Evolutionary conservation across 129 eudicot species (phyloP), one percentile per base, ranked within the genome.

Genomic region (Apium graveolens): DNA sequence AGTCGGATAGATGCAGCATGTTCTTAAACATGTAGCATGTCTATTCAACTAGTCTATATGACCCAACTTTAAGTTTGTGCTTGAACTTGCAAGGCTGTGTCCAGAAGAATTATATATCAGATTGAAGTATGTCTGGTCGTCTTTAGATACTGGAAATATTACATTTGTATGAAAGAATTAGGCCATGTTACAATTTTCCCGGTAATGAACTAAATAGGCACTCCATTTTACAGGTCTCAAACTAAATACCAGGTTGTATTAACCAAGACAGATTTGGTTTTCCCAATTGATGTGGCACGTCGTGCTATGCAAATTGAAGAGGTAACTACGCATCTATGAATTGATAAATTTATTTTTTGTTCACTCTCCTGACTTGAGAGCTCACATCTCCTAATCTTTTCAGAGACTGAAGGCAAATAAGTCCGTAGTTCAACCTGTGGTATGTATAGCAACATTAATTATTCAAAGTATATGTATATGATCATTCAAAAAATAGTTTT

Each of bases 251-350:
- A 94, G 78, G 80, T 94, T 70, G 93, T 94, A 76, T 81, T 94
- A 76, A 94, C 98, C 24, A 94, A 94, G 89, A 94, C 98, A 1
- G 98, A 94, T 83, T 68, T 83, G 78, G 89, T 88, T 32, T 91
- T 91, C 73, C 98, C 98, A n/a, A 72, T 91, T 76, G 93, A 94
- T 74, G 98, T 94, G 79, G 98, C 98, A 70, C 91, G 98, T 14
- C 90, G 97, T 35, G 97, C 97, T 39, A 94, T 86, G 96, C 97
- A 94, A 87, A 94, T 94, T 63, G 97, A 94, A 88, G 97, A 91
- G 97, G 98, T 86, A 63, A 77, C 74, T 66, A 4, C 34, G 43
- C 38, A 60, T 39, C 4, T 3, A 71, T 21, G n/a, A 78, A 14
- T n/a, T 20, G 65, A 7, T 46, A 73, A 57, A 42, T 35, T 77